Base-by-base conservation (phyloP, 257 asterid species). In the Pogostemon cablin region DNA sequence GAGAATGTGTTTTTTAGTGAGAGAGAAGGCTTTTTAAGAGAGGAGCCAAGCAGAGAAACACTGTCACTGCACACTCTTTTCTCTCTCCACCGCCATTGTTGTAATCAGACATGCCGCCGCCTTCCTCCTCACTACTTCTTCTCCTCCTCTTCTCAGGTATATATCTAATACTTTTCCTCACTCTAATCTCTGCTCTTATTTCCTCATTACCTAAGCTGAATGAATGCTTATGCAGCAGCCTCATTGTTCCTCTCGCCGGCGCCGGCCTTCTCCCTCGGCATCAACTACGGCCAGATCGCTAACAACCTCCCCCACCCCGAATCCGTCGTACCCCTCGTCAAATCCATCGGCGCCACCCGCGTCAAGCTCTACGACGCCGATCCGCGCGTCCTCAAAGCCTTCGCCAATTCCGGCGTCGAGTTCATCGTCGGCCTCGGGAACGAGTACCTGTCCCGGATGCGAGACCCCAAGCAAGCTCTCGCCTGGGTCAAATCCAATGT, bases 301-400 rank as follows among this genome's bases (percentile, higher is more conserved):
- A 74, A 88, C 90, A 90, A 92, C 73, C 90, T 92, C 47, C 98
- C 96, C 11, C 73, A 84, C 32, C 96, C 98, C 0, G 84, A 83
- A 17, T 62, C 82, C 0, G 96, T 85, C 5, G 75, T 88, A 46
- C 91, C 92, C 0, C 78, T 92, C 6, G 83, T 92, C 59, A 86
- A 88, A 72, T 84, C 96, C 83, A 77, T 88, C 67, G 89, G 92
- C 37, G 96, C 79, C 20, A 80, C 87, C 73, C 75, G 88, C 61
- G 72, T 92, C 42, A 88, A 87, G 85, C 96, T 92, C 78, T 92
- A 92, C 83, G 96, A 92, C 67, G 92, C 98, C 56, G 92, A 92
- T 49, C 81, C 92, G 0, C 62, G 46, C 0, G 98, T 92, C 32
- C 93, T 90, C 66, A 84, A 79, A 47, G 90, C 98, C 58, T 92